Evolutionary conservation across 2,329 filamentous ascomycete genomes (phyloP), one percentile per base, ranked within the genome.

Genomic region (Didymella keratinophila): DNA sequence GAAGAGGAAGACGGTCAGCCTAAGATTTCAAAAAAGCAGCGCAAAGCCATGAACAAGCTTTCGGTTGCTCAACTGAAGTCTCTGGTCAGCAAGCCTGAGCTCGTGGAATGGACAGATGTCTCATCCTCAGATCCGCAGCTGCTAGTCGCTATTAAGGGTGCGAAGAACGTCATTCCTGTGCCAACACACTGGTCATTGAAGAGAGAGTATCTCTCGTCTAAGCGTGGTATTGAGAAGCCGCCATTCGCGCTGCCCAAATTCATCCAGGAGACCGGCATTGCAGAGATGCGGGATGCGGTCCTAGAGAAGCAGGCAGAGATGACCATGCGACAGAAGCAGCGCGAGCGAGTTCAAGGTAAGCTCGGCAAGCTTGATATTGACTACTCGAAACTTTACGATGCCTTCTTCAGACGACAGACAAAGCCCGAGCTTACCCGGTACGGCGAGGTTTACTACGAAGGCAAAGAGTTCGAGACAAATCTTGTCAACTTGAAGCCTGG

Each of bases 401-500:
- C 95, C 4, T 99, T 99, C 82, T 99, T 99, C 83, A 87, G 93
- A 59, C 96, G 97, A 75, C 95, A 99, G 80, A 96, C 92, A 39
- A 99, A 99, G 79, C 95, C 95, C 0, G 89, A 93, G 68, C 81
- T 99, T 63, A 98, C 95, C 30, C 87, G 93, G 42, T 99, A 97
- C 69, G 95, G 95, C 39, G 95, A 99, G 77, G 93, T 99, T n/a
- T 99, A 99, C 78, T 98, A 98, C 76, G 95, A 99, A 78, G 95
- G 95, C 74, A 99, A 99, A 77, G 95, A 99, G 76, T 95, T 92
- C 73, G 95, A 99, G 78, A 97, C 95, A 0, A 96, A 98, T 75
- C 85, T 96, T 63, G 89, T 91, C 68, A 91, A 97, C 78, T 86
- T 97, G 59, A 88, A 93, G 64, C 92, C 95, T 1, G 95, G 95